phyloP scores from a whole-genome alignment of 148 eudicot genomes.

The Fagopyrum homotropicum region DNA sequence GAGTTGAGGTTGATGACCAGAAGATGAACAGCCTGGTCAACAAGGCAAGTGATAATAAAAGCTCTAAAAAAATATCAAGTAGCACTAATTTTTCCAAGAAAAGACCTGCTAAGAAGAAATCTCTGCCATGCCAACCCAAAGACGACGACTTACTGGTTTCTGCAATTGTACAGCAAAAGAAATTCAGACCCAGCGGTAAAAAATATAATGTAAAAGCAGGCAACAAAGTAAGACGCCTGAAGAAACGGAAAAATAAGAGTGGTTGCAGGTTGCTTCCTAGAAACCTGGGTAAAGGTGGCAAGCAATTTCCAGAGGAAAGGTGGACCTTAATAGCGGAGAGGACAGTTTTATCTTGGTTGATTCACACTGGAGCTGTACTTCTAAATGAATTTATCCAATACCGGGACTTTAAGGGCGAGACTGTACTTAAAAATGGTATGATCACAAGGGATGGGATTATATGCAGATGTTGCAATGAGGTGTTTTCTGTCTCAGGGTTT shows the following conservation, averaged over 20 bases:
- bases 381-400: slow-evolving; percentile 63
- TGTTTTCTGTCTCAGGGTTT: slow-evolving; percentile 61
- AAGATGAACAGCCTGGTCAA: background rate
- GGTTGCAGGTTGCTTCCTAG: slow-evolving; percentile 81
- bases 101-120: slow-evolving; percentile 26
- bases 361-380: slow-evolving; percentile 46
- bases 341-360: slow-evolving; percentile 78
- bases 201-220: slow-evolving; percentile 19
- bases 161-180: slow-evolving; percentile 55
- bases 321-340: slow-evolving; percentile 44
- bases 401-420: slow-evolving; percentile 50
- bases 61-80: slow-evolving; percentile 12
- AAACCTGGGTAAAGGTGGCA: slow-evolving; percentile 55
- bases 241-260: slow-evolving; percentile 67
- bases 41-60: slow-evolving; percentile 13
- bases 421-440: slow-evolving; percentile 68
- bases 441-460: slow-evolving; percentile 65
- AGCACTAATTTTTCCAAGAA: slow-evolving; percentile 20
- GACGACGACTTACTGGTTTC: slow-evolving; percentile 73
- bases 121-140: slow-evolving; percentile 39
- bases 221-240: slow-evolving; percentile 35
- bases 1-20: slow-evolving; percentile 10
- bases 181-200: slow-evolving; percentile 26
- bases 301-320: slow-evolving; percentile 38
- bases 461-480: slow-evolving; percentile 66